Base-by-base conservation (phyloP, 305 asterid species). In the Rubia occidens region DNA sequence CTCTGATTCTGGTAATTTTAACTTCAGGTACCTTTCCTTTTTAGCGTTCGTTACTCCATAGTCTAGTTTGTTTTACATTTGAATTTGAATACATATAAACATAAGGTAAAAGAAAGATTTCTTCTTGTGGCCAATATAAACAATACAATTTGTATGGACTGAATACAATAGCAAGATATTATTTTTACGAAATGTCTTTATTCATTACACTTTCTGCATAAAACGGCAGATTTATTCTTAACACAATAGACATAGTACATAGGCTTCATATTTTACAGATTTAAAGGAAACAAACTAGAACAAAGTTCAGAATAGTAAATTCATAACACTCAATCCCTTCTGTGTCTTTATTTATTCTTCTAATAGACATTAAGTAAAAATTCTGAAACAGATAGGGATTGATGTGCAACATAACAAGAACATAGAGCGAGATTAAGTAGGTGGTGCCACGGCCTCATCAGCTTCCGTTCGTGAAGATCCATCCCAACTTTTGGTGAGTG, bases 241-340 rank as follows among this genome's bases (percentile, higher is more conserved):
- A 21, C 56, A 56, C 24, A 4, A 2, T 26, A 11, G 54, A 35
- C 44, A 11, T 24, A 1, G 29, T 53, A 55, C 49, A 63, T 40
- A 32, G n/a, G 6, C 17, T 58, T 24, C 71, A 68, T 53, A 54
- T 54, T 40, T 7, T 35, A 35, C 4, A 17, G 53, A 6, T 39
- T 20, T 5, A 18, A 67, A 18, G 26, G 13, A 32, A 62, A 56
- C 39, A 37, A 29, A 69, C 42, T 39, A 20, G 24, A 14, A 56
- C 53, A 63, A n/a, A 53, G 58, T 17, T n/a, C 24, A 53, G 58
- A 53, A 61, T 26, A 13, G 40, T 13, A 60, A 60, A n/a, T 63
- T 4, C 72, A 6, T 69, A 20, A 11, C 56, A 59, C 24, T 59
- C 64, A 40, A 21, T 61, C 74, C 68, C 68, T 71, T 71, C 74